Conservation (phyloP, 768 basidiomycete genomes). For the Phylloporus scabripes region DNA sequence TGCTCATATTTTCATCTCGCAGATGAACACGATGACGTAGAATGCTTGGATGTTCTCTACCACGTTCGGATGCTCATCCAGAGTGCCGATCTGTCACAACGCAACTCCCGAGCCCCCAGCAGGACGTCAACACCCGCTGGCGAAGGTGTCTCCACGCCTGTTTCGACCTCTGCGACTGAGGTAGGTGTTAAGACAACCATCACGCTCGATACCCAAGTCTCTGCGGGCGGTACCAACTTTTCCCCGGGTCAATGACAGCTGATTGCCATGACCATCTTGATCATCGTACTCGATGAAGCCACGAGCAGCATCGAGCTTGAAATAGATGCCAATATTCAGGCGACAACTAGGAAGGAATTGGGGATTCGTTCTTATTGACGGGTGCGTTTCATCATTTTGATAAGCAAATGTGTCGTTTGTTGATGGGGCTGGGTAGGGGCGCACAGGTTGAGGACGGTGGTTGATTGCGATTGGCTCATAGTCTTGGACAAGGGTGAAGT, state of each 20-base stretch:
- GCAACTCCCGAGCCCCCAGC: constrained; percentile 46
- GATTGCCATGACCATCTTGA: constrained; percentile 77
- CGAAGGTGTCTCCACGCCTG: constrained; percentile 36
- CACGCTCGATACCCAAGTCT: constrained; percentile 74
- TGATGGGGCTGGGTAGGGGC: constrained; percentile 38
- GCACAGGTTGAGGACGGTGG: constrained; percentile 70
- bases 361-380: constrained; percentile 64
- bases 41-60: constrained; percentile 51
- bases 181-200: constrained; percentile 52
- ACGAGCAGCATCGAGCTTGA: constrained; percentile 84
- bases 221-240: constrained; percentile 84
- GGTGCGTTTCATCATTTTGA: constrained; percentile 37
- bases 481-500: constrained; percentile 50
- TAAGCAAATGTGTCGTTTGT: neutral
- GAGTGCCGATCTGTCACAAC: constrained; percentile 43
- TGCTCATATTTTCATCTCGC: neutral
- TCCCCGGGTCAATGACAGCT: constrained; percentile 89
- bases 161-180: constrained; percentile 44
- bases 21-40: constrained; percentile 74
- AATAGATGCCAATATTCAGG: constrained; percentile 87
- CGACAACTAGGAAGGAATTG: constrained; percentile 80
- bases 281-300: constrained; percentile 79
- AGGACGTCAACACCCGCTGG: constrained; percentile 40
- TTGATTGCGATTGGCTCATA: constrained; percentile 75
- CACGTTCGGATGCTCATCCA: constrained; percentile 73